Evolutionary conservation across 495 filamentous ascomycete species (phyloP), one percentile per base, ranked within the genome.

Genomic region (Astrocystis sublimbata): DNA sequence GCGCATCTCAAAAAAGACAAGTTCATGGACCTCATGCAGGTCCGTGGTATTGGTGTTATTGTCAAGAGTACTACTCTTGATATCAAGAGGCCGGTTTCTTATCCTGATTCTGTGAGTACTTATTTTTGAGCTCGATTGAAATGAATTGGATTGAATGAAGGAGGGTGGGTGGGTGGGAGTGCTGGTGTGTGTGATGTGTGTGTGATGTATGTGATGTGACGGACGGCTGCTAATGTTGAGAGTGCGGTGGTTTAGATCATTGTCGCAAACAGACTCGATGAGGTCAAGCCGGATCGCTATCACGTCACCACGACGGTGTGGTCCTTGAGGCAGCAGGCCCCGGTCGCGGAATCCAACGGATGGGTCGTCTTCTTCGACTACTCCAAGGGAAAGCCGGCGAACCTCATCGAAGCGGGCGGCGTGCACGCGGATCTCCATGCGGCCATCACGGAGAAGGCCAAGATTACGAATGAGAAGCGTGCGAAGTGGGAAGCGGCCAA

Each of bases 331-430:
- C 47, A 51, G 33, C 47, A 51, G 13, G 28, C 28, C 10, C 47
- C 47, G 7, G 46, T 50, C 31, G 46, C 46, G 7, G 46, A 50
- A 10, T 10, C 46, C 0, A 50, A 50, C n/a, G 46, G 46, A 0
- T 50, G 46, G 46, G 26, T 50, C n/a, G 46, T 50, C 24, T 50
- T 50, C 30, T 50, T 7, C 26, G 46, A 50, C 30, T 50, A 50
- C n/a, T 50, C 46, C 3, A 31, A 50, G 19, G 46, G 24, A 31
- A 50, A 50, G 46, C 46, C 46, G 2, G 46, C 24, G 24, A 50
- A 17, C 15, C n/a, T 50, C 9, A 30, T 31, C 6, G 23, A 50
- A 31, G 23, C 28, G 8, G 46, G 24, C 23, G 46, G 46, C n/a
- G 46, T 50, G 12, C 30, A 50, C 28, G 28, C 23, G 1, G 24